phyloP scores from a whole-genome alignment of 768 basidiomycete genomes.

The Piloderma croceum region DNA sequence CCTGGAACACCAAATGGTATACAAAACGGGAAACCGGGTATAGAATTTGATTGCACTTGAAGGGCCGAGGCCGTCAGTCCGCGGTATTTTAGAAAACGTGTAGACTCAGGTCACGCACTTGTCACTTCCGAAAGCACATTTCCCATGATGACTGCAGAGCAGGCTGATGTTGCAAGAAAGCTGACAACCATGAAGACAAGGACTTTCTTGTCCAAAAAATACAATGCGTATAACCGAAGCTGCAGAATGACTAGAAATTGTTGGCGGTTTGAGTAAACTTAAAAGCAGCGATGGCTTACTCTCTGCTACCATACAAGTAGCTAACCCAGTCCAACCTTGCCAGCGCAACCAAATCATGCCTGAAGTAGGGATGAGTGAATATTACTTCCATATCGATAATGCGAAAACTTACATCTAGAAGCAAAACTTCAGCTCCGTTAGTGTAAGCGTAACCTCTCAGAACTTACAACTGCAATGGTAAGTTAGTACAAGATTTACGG shows the following conservation, averaged over 20 bases:
- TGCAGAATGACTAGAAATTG: conserved; percentile 45
- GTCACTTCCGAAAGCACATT: conserved; percentile 33
- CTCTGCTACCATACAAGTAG: conserved; percentile 51
- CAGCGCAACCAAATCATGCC: conserved; percentile 46
- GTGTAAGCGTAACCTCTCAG: conserved; percentile 9
- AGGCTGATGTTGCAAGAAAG: conserved; percentile 35
- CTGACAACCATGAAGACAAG: conserved; percentile 39
- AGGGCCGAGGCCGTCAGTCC: neutral
- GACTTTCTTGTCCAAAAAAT: conserved; percentile 46
- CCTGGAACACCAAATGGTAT: conserved; percentile 31
- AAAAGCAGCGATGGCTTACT: conserved; percentile 26
- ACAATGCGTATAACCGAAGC: conserved; percentile 59
- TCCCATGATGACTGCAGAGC: conserved; percentile 47
- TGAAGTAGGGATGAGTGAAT: conserved; percentile 10
- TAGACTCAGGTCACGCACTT: conserved; percentile 26
- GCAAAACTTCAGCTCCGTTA: neutral
- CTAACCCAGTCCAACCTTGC: conserved; percentile 58
- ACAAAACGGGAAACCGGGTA: conserved; percentile 37
- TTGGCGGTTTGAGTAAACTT: neutral
- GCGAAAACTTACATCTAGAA: conserved; percentile 2
- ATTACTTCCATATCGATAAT: conserved; percentile 2
- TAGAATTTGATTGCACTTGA: conserved; percentile 1
- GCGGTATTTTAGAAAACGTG: neutral
- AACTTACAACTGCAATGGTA: neutral
- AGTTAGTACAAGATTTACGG: neutral